phyloP scores from a whole-genome alignment of 1,284 basidiomycete species.

The Jaminaea rosea region DNA sequence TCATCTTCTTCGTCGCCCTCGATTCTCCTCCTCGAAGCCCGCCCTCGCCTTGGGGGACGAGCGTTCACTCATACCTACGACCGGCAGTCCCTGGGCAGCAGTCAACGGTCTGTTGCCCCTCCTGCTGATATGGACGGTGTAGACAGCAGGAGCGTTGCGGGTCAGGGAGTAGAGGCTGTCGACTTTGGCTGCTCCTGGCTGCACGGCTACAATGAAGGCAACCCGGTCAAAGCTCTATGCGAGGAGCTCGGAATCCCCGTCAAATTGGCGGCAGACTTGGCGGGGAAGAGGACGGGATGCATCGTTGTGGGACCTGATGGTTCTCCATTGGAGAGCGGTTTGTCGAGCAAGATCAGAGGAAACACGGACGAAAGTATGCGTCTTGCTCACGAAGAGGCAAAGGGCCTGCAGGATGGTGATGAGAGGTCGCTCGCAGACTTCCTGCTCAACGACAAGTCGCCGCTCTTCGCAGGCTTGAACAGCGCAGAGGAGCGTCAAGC shows the following conservation, averaged over 20 bases:
- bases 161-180: slow-evolving; percentile 23
- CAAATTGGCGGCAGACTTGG: too few species aligned
- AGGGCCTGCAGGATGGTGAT: too few species aligned
- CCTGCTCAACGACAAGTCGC: slow-evolving; percentile 45
- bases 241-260: slow-evolving; percentile 22
- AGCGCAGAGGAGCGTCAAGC: slow-evolving; percentile 59
- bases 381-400: too few species aligned
- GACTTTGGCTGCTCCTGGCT: slow-evolving; percentile 53
- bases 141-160: not conserved
- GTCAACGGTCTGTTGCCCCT: not conserved
- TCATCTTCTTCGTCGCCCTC: too few species aligned
- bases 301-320: slow-evolving; percentile 35
- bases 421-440: slow-evolving; percentile 42
- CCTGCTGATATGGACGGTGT: too few species aligned
- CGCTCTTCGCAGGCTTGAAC: slow-evolving; percentile 22
- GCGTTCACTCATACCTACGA: slow-evolving; percentile 48
- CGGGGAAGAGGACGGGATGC: too few species aligned
- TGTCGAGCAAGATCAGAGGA: not conserved
- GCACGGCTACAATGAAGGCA: slow-evolving; percentile 52
- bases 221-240: slow-evolving; percentile 49
- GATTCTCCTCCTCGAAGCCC: slow-evolving; percentile 52
- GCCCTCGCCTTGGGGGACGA: slow-evolving; percentile 51
- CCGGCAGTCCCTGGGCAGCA: not conserved
- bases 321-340: not conserved
- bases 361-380: too few species aligned